Base-by-base conservation (phyloP, 306 rosid species). In the Trifolium fragiferum region DNA sequence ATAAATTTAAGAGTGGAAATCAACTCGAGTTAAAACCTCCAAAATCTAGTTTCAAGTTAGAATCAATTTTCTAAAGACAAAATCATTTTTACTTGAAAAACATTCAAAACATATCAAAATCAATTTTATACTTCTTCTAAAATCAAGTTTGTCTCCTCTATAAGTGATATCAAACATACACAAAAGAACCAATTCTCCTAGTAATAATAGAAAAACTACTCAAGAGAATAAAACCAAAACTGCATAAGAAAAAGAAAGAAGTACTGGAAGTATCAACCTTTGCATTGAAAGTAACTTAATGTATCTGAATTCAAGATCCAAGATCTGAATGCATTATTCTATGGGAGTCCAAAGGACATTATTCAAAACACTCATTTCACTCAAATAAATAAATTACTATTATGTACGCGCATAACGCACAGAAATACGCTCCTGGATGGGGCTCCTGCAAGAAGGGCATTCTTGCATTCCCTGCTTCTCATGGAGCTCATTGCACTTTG, bases 391-490 rank as follows among this genome's bases (percentile, higher is more conserved):
- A 70, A 80, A 75, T 10, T 25, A 63, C n/a, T 7, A 41, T 76
- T 85, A 89, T 60, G 90, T 68, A 60, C 75, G 86, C 66, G 86
- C 83, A 81, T 79, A 89, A 66, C 91, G 88, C 33, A 88, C 96
- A 43, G 96, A 82, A 66, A 93, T 84, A 32, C 98, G 97, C 86
- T 84, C 83, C 81, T 88, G 90, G 82, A 91, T 91, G 72, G 87
- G 90, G 85, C 92, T 89, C 88, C 97, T 81, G 77, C 98, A 93
- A 66, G 97, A 93, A 66, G 97, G 98, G 66, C 98, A 91, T 14
- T 94, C 97, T 77, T 90, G 87, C 98, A 91, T 91, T 10, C 98
- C 98, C 66, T 90, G 96, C 67, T 90, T 91, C 80, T 88, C 97
- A 74, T 91, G 98, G 73, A 94, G 91, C 78, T 91, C 98, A 76